Evolutionary conservation across 2,329 filamentous ascomycete species (phyloP).

Genomic region (Diplodia corticola): DNA sequence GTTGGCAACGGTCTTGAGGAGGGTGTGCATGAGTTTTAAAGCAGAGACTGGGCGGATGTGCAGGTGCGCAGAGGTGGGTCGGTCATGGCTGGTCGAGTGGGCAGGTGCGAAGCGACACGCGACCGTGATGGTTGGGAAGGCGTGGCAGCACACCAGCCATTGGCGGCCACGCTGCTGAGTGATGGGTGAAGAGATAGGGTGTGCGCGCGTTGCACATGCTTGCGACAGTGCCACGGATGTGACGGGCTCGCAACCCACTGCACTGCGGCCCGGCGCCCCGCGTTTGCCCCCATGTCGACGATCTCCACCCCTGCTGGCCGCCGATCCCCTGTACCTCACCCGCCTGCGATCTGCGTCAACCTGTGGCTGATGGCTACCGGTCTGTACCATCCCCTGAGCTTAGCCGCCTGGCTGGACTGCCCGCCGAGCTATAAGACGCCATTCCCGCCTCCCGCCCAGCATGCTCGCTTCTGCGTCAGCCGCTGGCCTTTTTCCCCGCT

Average conservation of each 20-base stretch:
- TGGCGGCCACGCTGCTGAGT: neutral
- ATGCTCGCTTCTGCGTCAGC: neutral
- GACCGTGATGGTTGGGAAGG: neutral
- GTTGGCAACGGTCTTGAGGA: neutral
- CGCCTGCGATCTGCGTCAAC: neutral
- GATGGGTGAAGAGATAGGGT: neutral
- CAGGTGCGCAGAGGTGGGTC: neutral
- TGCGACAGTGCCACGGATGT: neutral
- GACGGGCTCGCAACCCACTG: neutral
- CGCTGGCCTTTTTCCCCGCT: neutral
- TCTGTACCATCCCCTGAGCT: neutral
- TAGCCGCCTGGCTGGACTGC: neutral
- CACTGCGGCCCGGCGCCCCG: neutral
- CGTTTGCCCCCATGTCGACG: neutral
- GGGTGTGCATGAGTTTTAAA: neutral
- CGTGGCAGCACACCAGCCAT: neutral
- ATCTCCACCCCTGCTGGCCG: neutral
- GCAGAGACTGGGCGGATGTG: neutral
- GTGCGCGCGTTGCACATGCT: neutral
- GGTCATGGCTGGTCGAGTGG: no score
- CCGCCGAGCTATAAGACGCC: neutral
- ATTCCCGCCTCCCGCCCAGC: neutral
- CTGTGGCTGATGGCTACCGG: neutral
- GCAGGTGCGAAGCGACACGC: neutral
- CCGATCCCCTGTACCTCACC: neutral